phyloP scores from a whole-genome alignment of 2,329 filamentous ascomycete genomes.

The Penicillium psychrosexuale region DNA sequence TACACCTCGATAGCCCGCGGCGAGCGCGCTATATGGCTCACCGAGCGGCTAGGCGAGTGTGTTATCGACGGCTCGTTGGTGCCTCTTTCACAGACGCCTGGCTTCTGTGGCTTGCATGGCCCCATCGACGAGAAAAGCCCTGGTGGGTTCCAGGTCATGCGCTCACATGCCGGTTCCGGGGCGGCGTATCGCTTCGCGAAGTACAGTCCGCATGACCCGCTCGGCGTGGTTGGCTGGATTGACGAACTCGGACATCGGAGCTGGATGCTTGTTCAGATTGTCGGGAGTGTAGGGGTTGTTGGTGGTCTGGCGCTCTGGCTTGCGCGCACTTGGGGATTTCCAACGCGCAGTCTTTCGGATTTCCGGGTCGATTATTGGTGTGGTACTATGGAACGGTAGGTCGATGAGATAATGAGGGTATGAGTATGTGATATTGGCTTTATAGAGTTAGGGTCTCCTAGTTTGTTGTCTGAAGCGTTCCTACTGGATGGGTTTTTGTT shows the following conservation, averaged over 20 bases:
- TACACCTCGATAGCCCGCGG: slow-evolving; percentile 62
- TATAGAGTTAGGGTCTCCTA: neutral
- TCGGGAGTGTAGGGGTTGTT: slow-evolving; percentile 70
- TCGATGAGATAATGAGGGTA: neutral
- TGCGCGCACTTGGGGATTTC: slow-evolving; percentile 42
- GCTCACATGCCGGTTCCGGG: slow-evolving; percentile 21
- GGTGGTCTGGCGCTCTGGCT: slow-evolving; percentile 69
- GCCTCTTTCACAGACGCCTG: slow-evolving; percentile 45
- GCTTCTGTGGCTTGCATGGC: slow-evolving; percentile 26
- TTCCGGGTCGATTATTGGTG: slow-evolving; percentile 30
- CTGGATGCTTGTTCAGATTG: slow-evolving; percentile 67
- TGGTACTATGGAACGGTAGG: slow-evolving; percentile 16
- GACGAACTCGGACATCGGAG: slow-evolving; percentile 64
- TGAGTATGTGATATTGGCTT: neutral
- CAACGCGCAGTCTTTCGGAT: slow-evolving; percentile 31
- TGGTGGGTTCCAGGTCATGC: slow-evolving; percentile 23
- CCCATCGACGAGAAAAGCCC: slow-evolving; percentile 23
- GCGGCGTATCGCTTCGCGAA: slow-evolving; percentile 35
- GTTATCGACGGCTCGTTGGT: slow-evolving; percentile 63
- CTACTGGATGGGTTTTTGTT: neutral
- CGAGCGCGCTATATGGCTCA: slow-evolving; percentile 68
- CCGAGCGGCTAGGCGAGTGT: slow-evolving; percentile 63
- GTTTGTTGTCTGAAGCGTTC: neutral
- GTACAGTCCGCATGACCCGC: slow-evolving; percentile 66
- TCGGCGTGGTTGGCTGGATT: slow-evolving; percentile 70